These are phyloP conservation scores for Boletus rex-veris DNA, from an alignment of 768 basidiomycete genomes.

Conservation along the genomic window DNA sequence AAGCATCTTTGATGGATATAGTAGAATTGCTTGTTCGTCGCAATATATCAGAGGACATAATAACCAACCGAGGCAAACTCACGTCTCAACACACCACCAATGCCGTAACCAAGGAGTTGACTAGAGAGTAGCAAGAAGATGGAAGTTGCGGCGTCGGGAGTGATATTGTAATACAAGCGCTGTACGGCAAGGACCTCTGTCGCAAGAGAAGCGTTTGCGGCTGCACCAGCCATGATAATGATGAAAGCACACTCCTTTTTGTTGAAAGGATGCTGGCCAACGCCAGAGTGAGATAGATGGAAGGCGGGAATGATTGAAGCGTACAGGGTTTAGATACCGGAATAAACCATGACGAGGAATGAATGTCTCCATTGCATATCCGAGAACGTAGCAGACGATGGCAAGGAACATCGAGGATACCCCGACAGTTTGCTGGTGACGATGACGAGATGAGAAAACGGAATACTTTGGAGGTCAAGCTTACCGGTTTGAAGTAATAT, in stretches of 20 bases:
- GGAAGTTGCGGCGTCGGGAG: slow-evolving; percentile 42
- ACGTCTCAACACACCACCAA: slow-evolving; percentile 53
- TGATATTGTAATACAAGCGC: slow-evolving; percentile 50
- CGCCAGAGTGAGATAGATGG: background rate
- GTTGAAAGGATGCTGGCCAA: slow-evolving; percentile 50
- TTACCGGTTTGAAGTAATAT: too few species aligned
- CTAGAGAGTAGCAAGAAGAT: slow-evolving; percentile 41
- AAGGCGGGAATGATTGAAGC: background rate
- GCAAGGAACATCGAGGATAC: slow-evolving; percentile 55
- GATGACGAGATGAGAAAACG: background rate
- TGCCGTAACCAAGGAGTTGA: slow-evolving; percentile 46
- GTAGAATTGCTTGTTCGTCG: slow-evolving; percentile 17
- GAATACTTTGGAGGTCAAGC: too few species aligned
- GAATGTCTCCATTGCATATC: slow-evolving; percentile 42
- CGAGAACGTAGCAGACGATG: slow-evolving; percentile 49
- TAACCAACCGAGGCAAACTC: slow-evolving; percentile 6
- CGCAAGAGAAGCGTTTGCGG: slow-evolving; percentile 50
- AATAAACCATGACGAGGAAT: slow-evolving; percentile 45
- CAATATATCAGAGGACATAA: background rate
- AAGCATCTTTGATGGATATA: slow-evolving; percentile 48
- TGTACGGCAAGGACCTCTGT: slow-evolving; percentile 56
- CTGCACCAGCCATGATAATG: slow-evolving; percentile 55
- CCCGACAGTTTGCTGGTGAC: slow-evolving; percentile 43
- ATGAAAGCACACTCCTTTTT: slow-evolving; percentile 60
- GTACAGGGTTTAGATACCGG: slow-evolving; percentile 50